Percentiles rank a stretch among this genome's conserved stretches.
These are phyloP conservation scores for Porogramme epimiltina DNA, from an alignment of 1,284 basidiomycete genomes.

Conservation along the genomic window DNA sequence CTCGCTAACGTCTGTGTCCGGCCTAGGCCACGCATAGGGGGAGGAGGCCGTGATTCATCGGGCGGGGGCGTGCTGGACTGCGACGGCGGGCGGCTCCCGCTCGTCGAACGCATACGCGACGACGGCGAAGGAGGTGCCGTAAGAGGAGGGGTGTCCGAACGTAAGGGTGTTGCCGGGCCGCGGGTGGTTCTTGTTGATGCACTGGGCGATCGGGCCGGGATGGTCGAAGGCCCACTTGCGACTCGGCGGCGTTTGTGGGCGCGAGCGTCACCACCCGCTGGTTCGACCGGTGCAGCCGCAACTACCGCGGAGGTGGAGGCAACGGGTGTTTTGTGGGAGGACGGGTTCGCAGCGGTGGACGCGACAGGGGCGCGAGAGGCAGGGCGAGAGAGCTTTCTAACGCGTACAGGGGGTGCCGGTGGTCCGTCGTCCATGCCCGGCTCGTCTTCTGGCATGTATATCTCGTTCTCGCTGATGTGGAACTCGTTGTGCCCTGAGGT, in stretches of 20 bases:
- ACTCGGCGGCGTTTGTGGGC: constrained; percentile 13
- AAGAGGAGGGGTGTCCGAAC: constrained; percentile 1
- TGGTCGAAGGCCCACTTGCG: neutral
- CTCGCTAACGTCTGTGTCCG: constrained; percentile 14
- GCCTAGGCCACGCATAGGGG: constrained; percentile 3
- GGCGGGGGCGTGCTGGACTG: constrained; percentile 9
- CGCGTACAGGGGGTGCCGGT: neutral
- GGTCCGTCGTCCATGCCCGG: constrained; percentile 28
- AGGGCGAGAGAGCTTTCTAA: too few species aligned
- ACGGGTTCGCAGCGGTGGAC: neutral
- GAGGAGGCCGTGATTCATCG: neutral
- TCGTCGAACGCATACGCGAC: neutral
- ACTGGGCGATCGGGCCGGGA: neutral
- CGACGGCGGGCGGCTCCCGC: constrained; percentile 1
- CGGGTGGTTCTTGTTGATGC: too few species aligned
- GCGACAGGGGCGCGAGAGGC: neutral
- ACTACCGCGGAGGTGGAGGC: too few species aligned
- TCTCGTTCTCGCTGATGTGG: constrained; percentile 21
- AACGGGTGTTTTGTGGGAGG: neutral
- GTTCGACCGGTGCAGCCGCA: neutral
- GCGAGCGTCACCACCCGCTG: neutral
- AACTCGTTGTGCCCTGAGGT: neutral
- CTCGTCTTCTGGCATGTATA: constrained; percentile 26
- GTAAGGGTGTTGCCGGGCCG: neutral
- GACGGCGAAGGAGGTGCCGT: constrained; percentile 3